Base-by-base conservation (phyloP, 768 basidiomycete species). In the Tylopilus cervinicoccineus region DNA sequence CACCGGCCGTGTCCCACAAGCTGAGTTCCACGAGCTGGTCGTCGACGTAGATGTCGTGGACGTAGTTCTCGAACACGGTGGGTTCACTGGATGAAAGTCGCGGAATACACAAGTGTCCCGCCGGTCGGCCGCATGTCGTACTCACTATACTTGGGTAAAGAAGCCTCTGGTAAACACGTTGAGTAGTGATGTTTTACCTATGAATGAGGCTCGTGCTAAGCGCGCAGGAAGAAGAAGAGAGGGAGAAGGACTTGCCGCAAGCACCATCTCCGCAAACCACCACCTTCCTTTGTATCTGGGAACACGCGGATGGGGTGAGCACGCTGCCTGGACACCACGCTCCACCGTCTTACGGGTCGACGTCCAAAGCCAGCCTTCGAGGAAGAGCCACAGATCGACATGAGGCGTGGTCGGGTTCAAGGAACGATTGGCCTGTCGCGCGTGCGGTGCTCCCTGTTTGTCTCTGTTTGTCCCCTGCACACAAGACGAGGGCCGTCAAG, bases 211-310 rank as follows among this genome's bases (percentile, higher is more conserved):
- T 10, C 32, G n/a, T 26, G 57, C 48, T 54, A 38, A 59, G 40
- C 39, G 31, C 38, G 49, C 29, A 46, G 48, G 47, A 52, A 37
- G 28, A 11, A 26, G 31, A n/a, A 46, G 1, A n/a, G 45, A 45
- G 47, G 14, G 9, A 39, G 31, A 5, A 33, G 31, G 11, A 34
- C 49, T 24, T 45, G 88, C 94, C 94, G 61, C 89, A 93, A 45
- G 94, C 94, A 57, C 94, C 94, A 69, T 98, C 94, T 31, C 94
- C 94, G 53, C 93, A 86, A n/a, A 98, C 94, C 23, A 93, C 88
- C 32, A 90, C 72, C 69, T 86, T 84, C 45, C 79, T 71, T 61
- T 76, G 77, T 40, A 78, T 56, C 76, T 77, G 45, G 52, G 53
- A 43, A 53, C 48, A 51, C 19, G 53, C 10, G 56, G 7, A 38